These are phyloP conservation scores for Aspergillus saccharolyticus DNA, from an alignment of 495 filamentous ascomycete genomes.

Conservation along the genomic window DNA sequence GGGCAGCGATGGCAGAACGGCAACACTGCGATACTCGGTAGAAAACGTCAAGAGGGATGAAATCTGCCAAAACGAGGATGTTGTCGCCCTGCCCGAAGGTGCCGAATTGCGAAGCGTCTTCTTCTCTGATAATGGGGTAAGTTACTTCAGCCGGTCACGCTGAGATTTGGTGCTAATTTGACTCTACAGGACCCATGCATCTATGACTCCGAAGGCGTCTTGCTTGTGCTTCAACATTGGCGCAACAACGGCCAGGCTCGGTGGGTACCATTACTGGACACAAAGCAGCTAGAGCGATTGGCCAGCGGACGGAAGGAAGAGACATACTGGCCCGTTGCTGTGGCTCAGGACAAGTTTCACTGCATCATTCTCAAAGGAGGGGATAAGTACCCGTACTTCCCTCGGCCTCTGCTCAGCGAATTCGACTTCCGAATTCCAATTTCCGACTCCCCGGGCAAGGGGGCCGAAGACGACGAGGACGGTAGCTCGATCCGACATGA, in stretches of 20 bases:
- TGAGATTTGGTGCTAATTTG: not conserved
- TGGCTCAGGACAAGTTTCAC: slow-evolving; percentile 88
- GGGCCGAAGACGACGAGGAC: slow-evolving; percentile 35
- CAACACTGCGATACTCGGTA: slow-evolving; percentile 74
- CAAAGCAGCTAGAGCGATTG: slow-evolving; percentile 72
- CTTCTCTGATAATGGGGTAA: slow-evolving; percentile 81
- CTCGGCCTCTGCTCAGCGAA: slow-evolving; percentile 83
- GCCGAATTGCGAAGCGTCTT: slow-evolving; percentile 73
- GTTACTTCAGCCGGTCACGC: slow-evolving; percentile 13
- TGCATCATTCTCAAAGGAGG: slow-evolving; percentile 98
- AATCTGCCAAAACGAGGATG: slow-evolving; percentile 84
- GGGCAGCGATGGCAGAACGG: slow-evolving; percentile 64
- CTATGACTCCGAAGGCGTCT: slow-evolving; percentile 83
- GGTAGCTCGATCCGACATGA: slow-evolving; percentile 34
- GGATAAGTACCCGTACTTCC: slow-evolving; percentile 92
- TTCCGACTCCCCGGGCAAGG: slow-evolving; percentile 43
- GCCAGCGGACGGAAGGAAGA: slow-evolving; percentile 81
- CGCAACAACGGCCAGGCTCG: slow-evolving; percentile 74
- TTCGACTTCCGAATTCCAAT: slow-evolving; percentile 89
- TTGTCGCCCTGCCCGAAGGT: slow-evolving; percentile 73
- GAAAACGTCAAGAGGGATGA: slow-evolving; percentile 93
- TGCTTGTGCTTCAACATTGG: slow-evolving; percentile 89
- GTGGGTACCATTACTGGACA: slow-evolving; percentile 92
- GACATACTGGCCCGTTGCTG: slow-evolving; percentile 91
- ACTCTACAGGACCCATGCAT: slow-evolving; percentile 76